Evolutionary conservation across 2,329 filamentous ascomycete genomes (phyloP), one percentile per base, ranked within the genome.

Genomic region (Celoporthe dispersa): DNA sequence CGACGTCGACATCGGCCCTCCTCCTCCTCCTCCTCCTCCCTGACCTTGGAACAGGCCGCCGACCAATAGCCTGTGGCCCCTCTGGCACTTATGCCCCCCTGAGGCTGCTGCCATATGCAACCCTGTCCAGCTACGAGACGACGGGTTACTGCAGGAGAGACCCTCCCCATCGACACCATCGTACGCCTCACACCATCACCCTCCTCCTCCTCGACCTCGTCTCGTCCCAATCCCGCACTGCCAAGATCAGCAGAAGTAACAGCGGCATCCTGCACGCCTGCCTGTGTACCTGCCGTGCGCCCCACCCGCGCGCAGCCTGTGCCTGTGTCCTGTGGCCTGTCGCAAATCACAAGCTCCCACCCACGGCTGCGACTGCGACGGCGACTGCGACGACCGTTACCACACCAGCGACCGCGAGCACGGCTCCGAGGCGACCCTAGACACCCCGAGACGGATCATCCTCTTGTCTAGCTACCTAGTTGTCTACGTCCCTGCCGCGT

Each of bases 81-180:
- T 68, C 64, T 68, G 68, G 28, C 55, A 53, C 65, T 66, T 66
- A 48, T 22, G 44, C 44, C 37, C 41, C 37, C n/a, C 62, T 64
- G 62, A 19, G 28, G 16, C n/a, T 33, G 57, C 63, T 65, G 69
- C 55, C 69, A 68, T 64, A 71, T 71, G 69, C 70, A 73, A 72
- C 75, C 75, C 72, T 72, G 51, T 53, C 53, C 25, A 11, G 72
- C 75, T 75, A 74, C 71, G 73, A 55, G 48, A 70, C 70, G 66
- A 76, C 77, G 77, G 77, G 68, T 78, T 76, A 69, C 70, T 77
- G 77, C 77, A 78, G 75, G 66, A 75, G 35, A 73, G 48, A 73
- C 73, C 73, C 74, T 71, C 70, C 74, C 70, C 73, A 75, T 74
- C 73, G 75, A 72, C 70, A 70, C 68, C 72, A 69, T 74, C 64